Conservation (phyloP, 2,329 filamentous ascomycete genomes). For the Seiridium unicorne region DNA sequence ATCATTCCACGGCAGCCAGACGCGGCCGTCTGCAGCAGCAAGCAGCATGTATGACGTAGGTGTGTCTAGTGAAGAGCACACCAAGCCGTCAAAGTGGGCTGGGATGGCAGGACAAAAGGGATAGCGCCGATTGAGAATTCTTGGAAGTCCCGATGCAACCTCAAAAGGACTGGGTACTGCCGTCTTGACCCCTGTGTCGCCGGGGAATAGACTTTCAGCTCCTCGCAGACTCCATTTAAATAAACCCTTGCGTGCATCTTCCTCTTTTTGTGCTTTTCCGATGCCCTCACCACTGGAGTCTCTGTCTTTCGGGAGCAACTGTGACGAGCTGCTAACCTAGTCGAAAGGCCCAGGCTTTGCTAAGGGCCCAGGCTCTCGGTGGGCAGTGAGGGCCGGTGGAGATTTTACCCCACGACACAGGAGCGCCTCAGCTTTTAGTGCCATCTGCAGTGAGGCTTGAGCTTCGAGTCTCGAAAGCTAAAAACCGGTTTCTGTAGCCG, state of each 20-base stretch:
- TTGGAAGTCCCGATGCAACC: not conserved
- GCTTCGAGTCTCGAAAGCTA: not conserved
- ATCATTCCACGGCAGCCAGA: constrained; percentile 1
- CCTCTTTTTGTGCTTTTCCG: not conserved
- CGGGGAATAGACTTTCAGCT: not conserved
- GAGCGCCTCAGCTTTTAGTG: no score
- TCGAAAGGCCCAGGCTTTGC: not conserved
- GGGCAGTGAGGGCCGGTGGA: not conserved
- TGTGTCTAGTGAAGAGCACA: constrained; percentile 5
- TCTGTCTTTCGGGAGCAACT: no score
- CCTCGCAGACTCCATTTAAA: not conserved
- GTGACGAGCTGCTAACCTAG: not conserved
- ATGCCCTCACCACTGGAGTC: no score
- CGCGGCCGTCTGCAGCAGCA: not conserved
- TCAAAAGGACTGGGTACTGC: not conserved
- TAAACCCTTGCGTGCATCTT: not conserved
- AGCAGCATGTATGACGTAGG: constrained; percentile 15
- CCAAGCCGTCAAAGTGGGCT: not conserved
- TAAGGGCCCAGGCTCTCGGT: not conserved
- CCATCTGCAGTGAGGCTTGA: not conserved
- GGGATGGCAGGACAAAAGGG: not conserved
- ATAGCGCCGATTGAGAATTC: constrained; percentile 2
- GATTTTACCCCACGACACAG: not conserved
- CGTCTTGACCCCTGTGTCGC: not conserved
- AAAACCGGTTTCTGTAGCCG: constrained; percentile 9